Conservation (phyloP, 352 stramenopile species). For the Phytophthora meadii region DNA sequence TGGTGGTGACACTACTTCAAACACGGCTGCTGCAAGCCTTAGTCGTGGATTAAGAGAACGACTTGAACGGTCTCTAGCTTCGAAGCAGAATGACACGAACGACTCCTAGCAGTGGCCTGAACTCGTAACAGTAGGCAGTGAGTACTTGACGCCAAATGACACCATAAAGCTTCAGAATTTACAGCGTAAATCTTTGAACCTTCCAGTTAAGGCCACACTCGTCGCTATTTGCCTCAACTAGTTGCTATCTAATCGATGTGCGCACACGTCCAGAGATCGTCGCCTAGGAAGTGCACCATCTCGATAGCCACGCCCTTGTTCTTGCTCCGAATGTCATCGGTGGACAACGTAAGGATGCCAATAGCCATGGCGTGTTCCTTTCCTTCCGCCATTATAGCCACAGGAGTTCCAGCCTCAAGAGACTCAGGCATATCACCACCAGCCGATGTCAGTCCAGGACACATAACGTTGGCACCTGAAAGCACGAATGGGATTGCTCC, state of each 20-base stretch:
- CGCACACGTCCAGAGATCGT: conserved; percentile 94
- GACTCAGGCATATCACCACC: conserved; percentile 94
- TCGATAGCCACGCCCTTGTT: conserved; percentile 98
- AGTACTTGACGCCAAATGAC: conserved; percentile 7
- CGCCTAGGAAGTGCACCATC: conserved; percentile 96
- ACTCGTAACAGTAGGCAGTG: neutral
- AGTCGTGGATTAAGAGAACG: conserved; percentile 21
- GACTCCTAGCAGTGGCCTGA: conserved; percentile 21
- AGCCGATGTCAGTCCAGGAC: conserved; percentile 95
- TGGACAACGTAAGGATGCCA: conserved; percentile 96
- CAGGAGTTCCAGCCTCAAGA: conserved; percentile 79
- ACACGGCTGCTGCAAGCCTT: conserved; percentile 1
- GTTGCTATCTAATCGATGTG: conserved; percentile 69
- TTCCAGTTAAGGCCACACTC: no score
- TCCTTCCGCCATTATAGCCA: conserved; percentile 97
- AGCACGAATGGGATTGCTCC: conserved; percentile 98
- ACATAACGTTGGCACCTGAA: conserved; percentile 99
- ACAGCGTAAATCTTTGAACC: neutral
- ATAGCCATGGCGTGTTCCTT: conserved; percentile 98
- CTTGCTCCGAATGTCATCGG: conserved; percentile 93
- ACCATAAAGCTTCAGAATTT: conserved; percentile 1
- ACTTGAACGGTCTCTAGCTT: conserved; percentile 12
- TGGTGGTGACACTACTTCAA: conserved; percentile 2
- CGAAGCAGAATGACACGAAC: conserved; percentile 8
- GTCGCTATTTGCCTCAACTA: no score